Evolutionary conservation across 345 rosid species (phyloP), one percentile per base, ranked within the genome.

Genomic region (Kernera saxatilis): DNA sequence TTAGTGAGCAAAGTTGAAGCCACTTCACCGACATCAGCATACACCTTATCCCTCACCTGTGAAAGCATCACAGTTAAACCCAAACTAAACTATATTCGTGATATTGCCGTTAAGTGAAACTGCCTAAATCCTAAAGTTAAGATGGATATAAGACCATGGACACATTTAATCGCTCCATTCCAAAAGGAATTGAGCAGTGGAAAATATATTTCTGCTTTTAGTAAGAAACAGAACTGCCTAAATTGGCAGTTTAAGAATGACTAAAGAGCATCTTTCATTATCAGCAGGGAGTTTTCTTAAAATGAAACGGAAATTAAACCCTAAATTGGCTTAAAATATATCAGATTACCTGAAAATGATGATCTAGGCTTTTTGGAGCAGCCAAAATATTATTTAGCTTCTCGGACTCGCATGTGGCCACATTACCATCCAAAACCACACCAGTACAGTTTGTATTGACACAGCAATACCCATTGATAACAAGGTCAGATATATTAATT

Each of bases 401-500:
- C 57, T 73, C 51, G 21, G 72, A 70, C 62, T 83, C 87, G 56
- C 72, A 77, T 30, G 54, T 73, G 21, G 67, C 64, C 50, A 36
- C 76, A 33, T 27, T 29, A 45, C 62, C 50, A 51, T 88, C 88
- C 57, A 90, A 77, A 74, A 93, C 87, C 32, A 93, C 80, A 25
- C 98, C 96, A 40, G 80, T 33, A 76, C 95, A 93, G 32, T 78
- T 78, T 22, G 35, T 74, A 62, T 77, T 54, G 72, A 72, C 75
- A 78, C 98, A 90, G 33, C 73, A 79, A 66, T 84, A 88, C 64
- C 89, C 88, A 84, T 78, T 84, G 52, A 87, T 66, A 75, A 83
- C 83, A 69, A 93, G 87, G 78, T 90, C 96, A 25, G 89, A 78
- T 43, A 81, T 41, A 81, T 85, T 87, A 59, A 85, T 29, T 66